Base-by-base conservation (phyloP, 352 stramenopile species). In the Saprolegnia parasitica region DNA sequence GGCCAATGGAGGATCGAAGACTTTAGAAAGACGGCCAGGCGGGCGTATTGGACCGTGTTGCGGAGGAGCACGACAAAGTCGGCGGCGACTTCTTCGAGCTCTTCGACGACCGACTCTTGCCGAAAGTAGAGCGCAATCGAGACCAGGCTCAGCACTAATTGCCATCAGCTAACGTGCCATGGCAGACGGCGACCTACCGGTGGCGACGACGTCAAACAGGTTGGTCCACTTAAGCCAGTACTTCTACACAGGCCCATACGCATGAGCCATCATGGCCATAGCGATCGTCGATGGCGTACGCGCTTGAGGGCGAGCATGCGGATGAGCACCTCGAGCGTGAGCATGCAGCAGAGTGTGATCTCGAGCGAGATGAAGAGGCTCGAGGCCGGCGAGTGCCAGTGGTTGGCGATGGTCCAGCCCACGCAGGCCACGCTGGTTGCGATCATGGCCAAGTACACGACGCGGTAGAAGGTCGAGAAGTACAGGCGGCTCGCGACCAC, bases 141-240 rank as follows among this genome's bases (percentile, higher is more conserved):
- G 23, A 90, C 76, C 32, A 94, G 61, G 65, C 86, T 93, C 77
- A 93, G 79, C 26, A 88, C 81, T 93, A 29, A 10, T 64, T 46
- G n/a, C 35, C 46, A 29, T 71, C 21, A 9, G 56, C 45, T 5
- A 2, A 10, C 37, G 9, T 55, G 6, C 0, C n/a, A 39, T 0
- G 11, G 10, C 21, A n/a, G 47, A 11, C 26, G 16, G 16, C 8
- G 11, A 54, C 68, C 32, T 32, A 93, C 84, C 76, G 20, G 91
- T 74, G 20, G 82, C 86, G n/a, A 91, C 50, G 35, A 93, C 74
- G 71, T 93, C 86, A 58, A 93, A 93, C 21, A 93, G 80, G 74
- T 93, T 93, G 71, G 78, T 88, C 86, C 86, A 93, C 72, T 89
- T 90, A 64, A 79, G 80, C 83, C 86, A 93, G 63, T 90, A 93